Base-by-base conservation (phyloP, 1,284 basidiomycete genomes). In the Inonotus hispidus region DNA sequence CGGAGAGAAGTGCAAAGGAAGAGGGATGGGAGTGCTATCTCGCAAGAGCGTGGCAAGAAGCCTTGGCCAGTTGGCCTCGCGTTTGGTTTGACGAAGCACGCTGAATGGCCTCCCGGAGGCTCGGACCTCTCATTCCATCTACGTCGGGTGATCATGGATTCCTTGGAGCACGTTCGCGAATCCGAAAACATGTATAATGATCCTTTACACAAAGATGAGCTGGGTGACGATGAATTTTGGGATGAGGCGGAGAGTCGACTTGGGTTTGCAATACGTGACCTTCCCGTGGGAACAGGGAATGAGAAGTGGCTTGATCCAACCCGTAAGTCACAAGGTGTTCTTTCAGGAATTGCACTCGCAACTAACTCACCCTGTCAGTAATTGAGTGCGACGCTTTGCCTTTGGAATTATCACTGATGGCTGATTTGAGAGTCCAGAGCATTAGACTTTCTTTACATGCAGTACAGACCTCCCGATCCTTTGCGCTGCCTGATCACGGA, bases 381-480 rank as follows among this genome's bases (percentile, higher is more conserved):
- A 82, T 87, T 38, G 82, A 90, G 84, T 85, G 69, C 58, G 55
- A 29, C 84, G 71, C 37, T n/a, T 60, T 25, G 32, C 43, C 14
- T 47, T n/a, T 32, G 55, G 8, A 50, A 29, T 6, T 13, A 57
- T 45, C 14, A 11, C 39, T 27, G 19, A 43, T 23, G 19, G 1
- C 19, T 58, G 41, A 59, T 58, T 66, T 69, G 62, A 43, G 50
- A 7, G 16, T 63, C 65, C 57, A 89, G 90, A 72, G 91, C 93
- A 7, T 73, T 95, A 43, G 93, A 95, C 72, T 95, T 94, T 67
- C 73, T 95, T 16, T 92, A 91, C 69, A 84, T 95, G 75, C 85
- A 92, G 63, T 95, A 95, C 72, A 88, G 87, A 65, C 85, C 91
- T 13, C 90, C 92, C 1, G 77, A 79, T 23, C 82, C 90, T 0